A percentile compares a stretch with the other conserved stretches of the same genome.
Evolutionary conservation across 2,329 filamentous ascomycete species (phyloP).

Genomic region (Diaporthe batatas): DNA sequence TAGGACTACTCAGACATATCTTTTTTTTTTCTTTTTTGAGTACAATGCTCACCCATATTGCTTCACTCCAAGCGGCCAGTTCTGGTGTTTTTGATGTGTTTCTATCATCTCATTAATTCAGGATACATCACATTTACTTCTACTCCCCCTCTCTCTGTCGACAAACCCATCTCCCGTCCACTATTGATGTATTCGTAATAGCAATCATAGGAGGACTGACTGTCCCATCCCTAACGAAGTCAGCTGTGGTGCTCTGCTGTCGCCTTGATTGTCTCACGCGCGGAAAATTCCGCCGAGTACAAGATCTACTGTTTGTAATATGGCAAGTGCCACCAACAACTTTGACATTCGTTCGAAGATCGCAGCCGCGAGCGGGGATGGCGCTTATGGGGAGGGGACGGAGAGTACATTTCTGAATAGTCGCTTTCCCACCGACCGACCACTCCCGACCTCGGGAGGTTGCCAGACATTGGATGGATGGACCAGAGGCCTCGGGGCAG

Average conservation of each 20-base stretch:
- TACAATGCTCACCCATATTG: slow-evolving; percentile 20
- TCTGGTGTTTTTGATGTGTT: neutral
- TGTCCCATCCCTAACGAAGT: too few species aligned
- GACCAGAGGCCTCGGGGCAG: neutral
- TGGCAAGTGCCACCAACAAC: neutral
- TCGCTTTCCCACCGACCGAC: neutral
- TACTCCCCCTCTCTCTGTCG: neutral
- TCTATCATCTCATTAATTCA: neutral
- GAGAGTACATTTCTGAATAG: too few species aligned
- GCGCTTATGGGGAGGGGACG: too few species aligned
- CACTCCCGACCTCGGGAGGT: too few species aligned
- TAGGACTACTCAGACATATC: neutral
- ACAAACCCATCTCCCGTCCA: neutral
- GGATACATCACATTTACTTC: neutral
- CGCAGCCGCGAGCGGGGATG: neutral
- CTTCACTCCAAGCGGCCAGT: neutral
- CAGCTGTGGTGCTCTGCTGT: neutral
- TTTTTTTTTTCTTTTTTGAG: neutral
- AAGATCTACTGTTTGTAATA: neutral
- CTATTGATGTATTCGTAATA: neutral
- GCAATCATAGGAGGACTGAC: neutral
- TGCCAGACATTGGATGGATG: neutral
- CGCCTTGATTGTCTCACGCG: neutral
- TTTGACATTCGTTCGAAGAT: neutral
- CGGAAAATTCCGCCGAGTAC: neutral